A percentile compares a stretch with the other conserved stretches of the same genome.
Evolutionary conservation across 208 protist species (phyloP).

Genomic region (Crithidia fasciculata): DNA sequence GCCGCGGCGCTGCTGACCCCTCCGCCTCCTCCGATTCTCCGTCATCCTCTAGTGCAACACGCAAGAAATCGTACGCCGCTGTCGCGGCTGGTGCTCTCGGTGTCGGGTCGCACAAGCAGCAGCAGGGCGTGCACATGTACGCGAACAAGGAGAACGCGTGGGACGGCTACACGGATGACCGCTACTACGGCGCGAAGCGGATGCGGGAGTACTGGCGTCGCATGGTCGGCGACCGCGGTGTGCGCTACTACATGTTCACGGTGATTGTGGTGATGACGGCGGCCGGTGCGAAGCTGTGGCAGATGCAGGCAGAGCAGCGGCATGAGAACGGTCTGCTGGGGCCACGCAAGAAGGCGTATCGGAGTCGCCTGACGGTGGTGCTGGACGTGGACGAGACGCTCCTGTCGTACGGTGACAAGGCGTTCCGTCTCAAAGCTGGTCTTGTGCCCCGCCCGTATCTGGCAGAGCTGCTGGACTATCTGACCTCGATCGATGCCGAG

Average conservation of each 20-base stretch:
- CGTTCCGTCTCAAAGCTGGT: conserved; percentile 85
- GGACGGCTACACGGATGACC: conserved; percentile 82
- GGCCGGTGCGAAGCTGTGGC: conserved; percentile 61
- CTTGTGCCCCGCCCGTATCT: conserved; percentile 83
- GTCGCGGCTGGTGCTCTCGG: conserved; percentile 33
- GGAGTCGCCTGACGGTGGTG: conserved; percentile 83
- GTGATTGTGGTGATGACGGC: conserved; percentile 60
- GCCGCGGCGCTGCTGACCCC: not conserved
- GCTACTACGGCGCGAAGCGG: conserved; percentile 82
- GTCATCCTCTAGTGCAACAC: not conserved
- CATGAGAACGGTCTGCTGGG: conserved; percentile 69
- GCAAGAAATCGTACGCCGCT: conserved; percentile 37
- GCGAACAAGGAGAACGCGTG: conserved; percentile 90
- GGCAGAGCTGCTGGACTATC: conserved; percentile 88
- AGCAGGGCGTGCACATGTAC: conserved; percentile 81
- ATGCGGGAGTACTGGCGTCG: conserved; percentile 77
- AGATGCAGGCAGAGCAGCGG: conserved; percentile 61
- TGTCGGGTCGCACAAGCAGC: conserved; percentile 15
- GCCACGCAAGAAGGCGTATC: conserved; percentile 81
- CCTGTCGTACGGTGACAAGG: conserved; percentile 91
- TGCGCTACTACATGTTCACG: conserved; percentile 82
- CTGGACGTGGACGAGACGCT: conserved; percentile 92
- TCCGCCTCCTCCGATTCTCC: not conserved
- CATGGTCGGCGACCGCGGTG: conserved; percentile 69
- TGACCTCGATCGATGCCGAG: conserved; percentile 84